Conservation (phyloP, 805 yeast genomes). For the Hermanozyma aechmeae region DNA sequence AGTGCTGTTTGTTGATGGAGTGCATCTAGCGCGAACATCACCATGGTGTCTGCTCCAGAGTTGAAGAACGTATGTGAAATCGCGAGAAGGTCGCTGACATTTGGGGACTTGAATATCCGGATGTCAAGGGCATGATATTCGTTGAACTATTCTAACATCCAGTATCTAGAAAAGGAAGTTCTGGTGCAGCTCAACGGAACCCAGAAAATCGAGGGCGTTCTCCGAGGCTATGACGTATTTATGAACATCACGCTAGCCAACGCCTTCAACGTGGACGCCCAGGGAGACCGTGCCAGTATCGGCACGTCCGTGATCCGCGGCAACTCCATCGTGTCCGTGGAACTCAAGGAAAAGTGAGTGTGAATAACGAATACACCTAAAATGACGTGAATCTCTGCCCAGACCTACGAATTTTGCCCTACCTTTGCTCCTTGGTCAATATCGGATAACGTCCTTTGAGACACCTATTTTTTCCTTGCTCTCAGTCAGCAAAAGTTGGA, state of each 20-base stretch:
- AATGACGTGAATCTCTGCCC: no score
- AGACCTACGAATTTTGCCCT: no score
- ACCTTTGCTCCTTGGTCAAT: no score
- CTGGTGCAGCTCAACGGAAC: slow-evolving; percentile 70
- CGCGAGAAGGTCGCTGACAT: no score
- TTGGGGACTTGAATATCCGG: no score
- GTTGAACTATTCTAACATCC: no score
- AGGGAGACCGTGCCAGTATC: slow-evolving; percentile 35
- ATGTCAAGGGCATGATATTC: no score
- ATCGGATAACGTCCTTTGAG: no score
- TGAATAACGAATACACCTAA: background rate
- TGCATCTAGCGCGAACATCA: slow-evolving; percentile 1
- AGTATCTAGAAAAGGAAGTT: slow-evolving; percentile 75
- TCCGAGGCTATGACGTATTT: slow-evolving; percentile 82
- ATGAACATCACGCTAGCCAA: slow-evolving; percentile 64
- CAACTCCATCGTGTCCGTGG: background rate
- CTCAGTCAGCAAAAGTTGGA: no score
- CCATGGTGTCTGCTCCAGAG: slow-evolving; percentile 57
- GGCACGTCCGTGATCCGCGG: slow-evolving; percentile 5
- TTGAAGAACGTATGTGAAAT: slow-evolving; percentile 42
- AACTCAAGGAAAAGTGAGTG: background rate
- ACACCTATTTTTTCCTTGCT: no score
- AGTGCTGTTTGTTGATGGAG: background rate
- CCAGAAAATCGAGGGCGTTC: slow-evolving; percentile 67
- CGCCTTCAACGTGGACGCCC: slow-evolving; percentile 49